Conservation (phyloP, 1,139 yeast genomes). For the Debaryomyces fabryi region DNA sequence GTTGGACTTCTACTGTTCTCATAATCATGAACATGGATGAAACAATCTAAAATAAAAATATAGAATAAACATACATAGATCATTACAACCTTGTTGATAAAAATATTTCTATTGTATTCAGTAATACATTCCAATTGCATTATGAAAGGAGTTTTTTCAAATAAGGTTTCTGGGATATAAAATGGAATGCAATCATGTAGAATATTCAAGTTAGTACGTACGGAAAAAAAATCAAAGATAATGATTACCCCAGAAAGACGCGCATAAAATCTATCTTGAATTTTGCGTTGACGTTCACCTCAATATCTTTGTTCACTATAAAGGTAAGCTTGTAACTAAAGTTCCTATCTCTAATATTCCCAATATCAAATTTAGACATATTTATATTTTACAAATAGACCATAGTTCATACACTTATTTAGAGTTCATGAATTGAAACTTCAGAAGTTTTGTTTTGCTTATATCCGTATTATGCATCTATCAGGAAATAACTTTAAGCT, state of each 20-base stretch:
- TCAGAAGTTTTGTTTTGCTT: not conserved
- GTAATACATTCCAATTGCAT: not conserved
- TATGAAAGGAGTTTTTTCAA: not conserved
- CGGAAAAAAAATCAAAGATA: no score
- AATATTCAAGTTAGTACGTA: no score
- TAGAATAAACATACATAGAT: not conserved
- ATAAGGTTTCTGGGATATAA: no score
- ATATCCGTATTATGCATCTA: not conserved
- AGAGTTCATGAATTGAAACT: not conserved
- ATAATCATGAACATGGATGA: constrained; percentile 83
- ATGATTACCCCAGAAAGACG: not conserved
- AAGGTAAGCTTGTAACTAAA: no score
- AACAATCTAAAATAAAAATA: constrained; percentile 19
- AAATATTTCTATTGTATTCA: not conserved
- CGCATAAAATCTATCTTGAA: not conserved
- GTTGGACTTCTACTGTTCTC: constrained; percentile 89
- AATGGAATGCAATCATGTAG: no score
- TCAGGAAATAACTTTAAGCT: not conserved
- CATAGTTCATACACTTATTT: not conserved
- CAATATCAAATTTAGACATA: no score
- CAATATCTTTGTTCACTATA: no score
- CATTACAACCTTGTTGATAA: not conserved
- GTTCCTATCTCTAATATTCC: no score
- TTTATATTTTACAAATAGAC: not conserved
- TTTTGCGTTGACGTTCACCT: no score